Evolutionary conservation across 306 rosid genomes (phyloP).

Genomic region (Ormosia emarginata): DNA sequence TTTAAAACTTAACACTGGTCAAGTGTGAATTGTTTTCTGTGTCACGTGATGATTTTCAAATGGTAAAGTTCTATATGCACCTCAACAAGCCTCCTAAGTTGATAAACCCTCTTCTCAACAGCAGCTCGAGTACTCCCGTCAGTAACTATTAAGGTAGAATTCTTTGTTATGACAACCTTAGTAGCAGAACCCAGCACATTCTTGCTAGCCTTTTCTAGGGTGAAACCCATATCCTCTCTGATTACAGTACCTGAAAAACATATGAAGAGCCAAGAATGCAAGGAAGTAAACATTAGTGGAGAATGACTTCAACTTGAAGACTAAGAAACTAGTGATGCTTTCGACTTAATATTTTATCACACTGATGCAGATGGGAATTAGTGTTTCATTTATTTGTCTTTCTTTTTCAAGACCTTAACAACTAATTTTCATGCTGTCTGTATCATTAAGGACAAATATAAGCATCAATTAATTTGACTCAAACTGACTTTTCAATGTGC

Average conservation of each 20-base stretch:
- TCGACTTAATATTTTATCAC: background rate
- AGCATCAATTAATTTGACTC: background rate
- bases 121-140: constrained; percentile 65
- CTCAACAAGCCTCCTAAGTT: constrained; percentile 65
- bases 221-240: constrained; percentile 82
- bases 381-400: background rate
- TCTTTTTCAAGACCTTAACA: background rate
- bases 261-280: background rate
- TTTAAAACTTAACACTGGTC: background rate
- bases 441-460: background rate
- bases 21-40: background rate
- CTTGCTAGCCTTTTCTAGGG: constrained; percentile 58
- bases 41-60: background rate
- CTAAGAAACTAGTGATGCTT: background rate
- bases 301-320: background rate
- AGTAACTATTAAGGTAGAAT: constrained; percentile 79
- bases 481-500: background rate
- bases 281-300: constrained; percentile 7
- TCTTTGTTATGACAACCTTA: constrained; percentile 73
- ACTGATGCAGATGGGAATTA: background rate
- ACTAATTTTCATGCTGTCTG: background rate
- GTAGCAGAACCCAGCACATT: constrained; percentile 66
- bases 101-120: constrained; percentile 72
- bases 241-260: constrained; percentile 69
- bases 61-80: constrained; percentile 31